Evolutionary conservation across 371 early-diverging fungal genomes (phyloP), one percentile per base, ranked within the genome.

Genomic region (Apophysomyces variabilis): DNA sequence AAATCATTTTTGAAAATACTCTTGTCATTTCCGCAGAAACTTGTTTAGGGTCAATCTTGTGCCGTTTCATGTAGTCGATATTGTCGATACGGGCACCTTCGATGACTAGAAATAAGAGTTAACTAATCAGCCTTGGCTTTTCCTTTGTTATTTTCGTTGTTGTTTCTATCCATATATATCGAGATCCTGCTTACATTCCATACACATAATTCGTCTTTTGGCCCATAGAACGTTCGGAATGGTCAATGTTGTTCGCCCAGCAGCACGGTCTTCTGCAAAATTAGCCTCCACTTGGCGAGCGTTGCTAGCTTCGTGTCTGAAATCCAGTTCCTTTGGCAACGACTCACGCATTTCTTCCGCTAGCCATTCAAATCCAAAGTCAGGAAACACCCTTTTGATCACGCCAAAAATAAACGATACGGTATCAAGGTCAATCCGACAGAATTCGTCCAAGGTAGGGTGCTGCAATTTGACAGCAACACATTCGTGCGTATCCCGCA

Each of bases 381-480:
- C 88, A 0, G 95, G 94, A 65, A 96, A 95, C 7, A 90, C 71
- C 46, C 80, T 70, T 60, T 90, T 86, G 36, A 93, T 80, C 39
- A 87, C 68, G 32, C 79, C 71, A 35, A 92, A 84, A 46, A 93
- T 76, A 14, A 81, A 82, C 0, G 87, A 84, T 4, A 90, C 88
- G 0, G 94, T 89, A 6, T 84, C 83, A 70, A 96, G 90, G 68
- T 97, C 98, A 39, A 96, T 79, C 36, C 85, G 77, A 57, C 92
- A 86, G 67, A 90, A 90, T 36, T 87, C 80, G 18, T 90, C 85
- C 36, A 97, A 76, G 44, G 84, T 77, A 0, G 93, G 94, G 67
- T 97, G 96, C 71, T 97, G 97, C 21, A 96, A 73, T 75, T 97
- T 97, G 68, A 97, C 92, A 1, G 97, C 98, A 3, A 96, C 96